These are phyloP conservation scores for Pseudomonodictys pantanalensis DNA, from an alignment of 495 filamentous ascomycete genomes.

Conservation along the genomic window DNA sequence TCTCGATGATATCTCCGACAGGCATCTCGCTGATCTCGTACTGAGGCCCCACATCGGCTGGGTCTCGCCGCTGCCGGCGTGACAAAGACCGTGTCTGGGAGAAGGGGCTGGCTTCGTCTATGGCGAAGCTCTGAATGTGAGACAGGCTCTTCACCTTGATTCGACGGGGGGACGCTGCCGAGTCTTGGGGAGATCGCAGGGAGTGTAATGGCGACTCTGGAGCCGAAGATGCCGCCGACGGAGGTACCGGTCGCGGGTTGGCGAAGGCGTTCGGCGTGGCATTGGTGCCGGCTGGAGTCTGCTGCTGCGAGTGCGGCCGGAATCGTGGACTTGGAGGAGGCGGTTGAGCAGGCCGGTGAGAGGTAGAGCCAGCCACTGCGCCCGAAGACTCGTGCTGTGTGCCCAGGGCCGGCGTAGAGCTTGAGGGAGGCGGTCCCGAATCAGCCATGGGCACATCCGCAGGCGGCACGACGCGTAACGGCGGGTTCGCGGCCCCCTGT, in stretches of 20 bases:
- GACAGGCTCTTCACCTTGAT: constrained; percentile 81
- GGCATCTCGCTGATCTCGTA: constrained; percentile 99
- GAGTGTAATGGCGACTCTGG: constrained; percentile 54
- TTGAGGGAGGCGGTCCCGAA: constrained; percentile 18
- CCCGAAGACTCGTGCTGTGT: constrained; percentile 3
- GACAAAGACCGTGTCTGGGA: constrained; percentile 41
- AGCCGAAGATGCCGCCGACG: constrained; percentile 54
- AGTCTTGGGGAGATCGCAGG: no score
- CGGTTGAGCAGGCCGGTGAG: constrained; percentile 1
- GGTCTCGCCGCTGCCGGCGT: constrained; percentile 42
- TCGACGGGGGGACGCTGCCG: constrained; percentile 64
- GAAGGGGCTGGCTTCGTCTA: constrained; percentile 57
- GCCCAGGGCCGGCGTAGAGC: constrained; percentile 19
- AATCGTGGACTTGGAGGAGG: constrained; percentile 24
- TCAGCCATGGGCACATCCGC: constrained; percentile 35
- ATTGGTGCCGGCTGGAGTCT: constrained; percentile 16
- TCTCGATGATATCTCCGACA: constrained; percentile 96
- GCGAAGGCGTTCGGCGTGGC: constrained; percentile 15
- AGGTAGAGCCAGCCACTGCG: neutral
- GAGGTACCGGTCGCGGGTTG: constrained; percentile 39
- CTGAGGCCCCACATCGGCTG: constrained; percentile 51
- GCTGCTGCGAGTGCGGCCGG: constrained; percentile 26
- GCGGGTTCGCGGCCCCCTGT: constrained; percentile 18
- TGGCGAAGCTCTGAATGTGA: constrained; percentile 86
- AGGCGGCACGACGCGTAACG: constrained; percentile 12